phyloP scores from a whole-genome alignment of 225 moss, liverwort and hornwort genomes.

The Thuidium tamariscinum region DNA sequence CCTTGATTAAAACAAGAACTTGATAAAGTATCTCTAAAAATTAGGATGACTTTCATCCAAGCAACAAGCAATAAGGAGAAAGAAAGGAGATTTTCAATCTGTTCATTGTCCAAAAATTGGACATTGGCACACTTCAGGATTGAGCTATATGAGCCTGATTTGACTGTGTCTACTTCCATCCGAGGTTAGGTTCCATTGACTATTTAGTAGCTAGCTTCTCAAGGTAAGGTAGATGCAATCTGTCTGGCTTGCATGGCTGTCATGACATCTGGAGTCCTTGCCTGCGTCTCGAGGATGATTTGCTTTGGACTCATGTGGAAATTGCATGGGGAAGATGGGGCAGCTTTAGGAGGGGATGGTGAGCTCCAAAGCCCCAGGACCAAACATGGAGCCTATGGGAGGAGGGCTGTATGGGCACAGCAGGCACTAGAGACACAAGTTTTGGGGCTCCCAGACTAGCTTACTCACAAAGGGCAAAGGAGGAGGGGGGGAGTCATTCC shows the following conservation, averaged over 20 bases:
- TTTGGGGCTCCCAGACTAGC: not conserved
- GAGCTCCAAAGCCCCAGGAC: not conserved
- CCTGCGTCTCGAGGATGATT: not conserved
- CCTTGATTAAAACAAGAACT: too few relatives aligned
- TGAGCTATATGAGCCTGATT: not conserved
- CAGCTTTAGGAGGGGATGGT: not conserved
- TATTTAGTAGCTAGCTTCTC: too few relatives aligned
- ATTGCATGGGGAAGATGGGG: not conserved
- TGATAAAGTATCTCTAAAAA: too few relatives aligned
- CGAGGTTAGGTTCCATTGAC: not conserved
- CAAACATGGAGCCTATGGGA: not conserved
- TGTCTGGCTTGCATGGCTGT: not conserved
- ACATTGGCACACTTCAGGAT: too few relatives aligned
- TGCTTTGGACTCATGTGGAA: not conserved
- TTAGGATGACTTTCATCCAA: too few relatives aligned
- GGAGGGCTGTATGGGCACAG: not conserved
- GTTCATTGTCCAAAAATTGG: too few relatives aligned
- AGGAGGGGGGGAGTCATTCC: not conserved
- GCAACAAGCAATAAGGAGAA: too few relatives aligned
- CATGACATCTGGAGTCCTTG: not conserved
- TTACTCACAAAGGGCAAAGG: not conserved
- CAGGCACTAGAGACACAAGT: not conserved
- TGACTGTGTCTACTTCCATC: not conserved
- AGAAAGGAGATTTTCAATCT: too few relatives aligned
- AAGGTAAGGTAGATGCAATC: not conserved